Evolutionary conservation across 768 basidiomycete species (phyloP).

Genomic region (Candolleomyces eurysporus): DNA sequence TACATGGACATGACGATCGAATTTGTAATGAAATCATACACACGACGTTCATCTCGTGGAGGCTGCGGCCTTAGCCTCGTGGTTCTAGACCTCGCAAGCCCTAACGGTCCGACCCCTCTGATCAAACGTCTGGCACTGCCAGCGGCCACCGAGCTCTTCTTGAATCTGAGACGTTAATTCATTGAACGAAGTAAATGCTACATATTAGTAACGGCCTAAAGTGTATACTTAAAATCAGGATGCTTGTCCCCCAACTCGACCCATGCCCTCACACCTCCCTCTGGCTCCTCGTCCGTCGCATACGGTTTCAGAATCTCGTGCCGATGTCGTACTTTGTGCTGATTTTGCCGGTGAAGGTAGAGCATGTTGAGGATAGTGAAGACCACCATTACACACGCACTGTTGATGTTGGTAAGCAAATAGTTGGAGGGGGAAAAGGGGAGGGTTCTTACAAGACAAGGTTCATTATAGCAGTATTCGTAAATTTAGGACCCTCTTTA

Average conservation of each 20-base stretch:
- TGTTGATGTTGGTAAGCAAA: background rate
- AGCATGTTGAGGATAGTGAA: constrained; percentile 23
- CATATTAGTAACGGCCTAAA: constrained; percentile 7
- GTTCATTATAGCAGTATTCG: constrained; percentile 35
- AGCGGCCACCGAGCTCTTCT: too few relatives aligned
- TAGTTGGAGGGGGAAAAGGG: background rate
- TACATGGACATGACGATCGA: too few relatives aligned
- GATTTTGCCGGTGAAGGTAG: constrained; percentile 26
- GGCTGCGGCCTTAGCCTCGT: too few relatives aligned
- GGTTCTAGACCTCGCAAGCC: too few relatives aligned
- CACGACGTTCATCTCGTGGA: too few relatives aligned
- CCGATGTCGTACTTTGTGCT: constrained; percentile 20
- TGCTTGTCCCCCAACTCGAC: constrained; percentile 33
- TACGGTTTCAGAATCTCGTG: constrained; percentile 29
- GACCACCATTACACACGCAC: constrained; percentile 17
- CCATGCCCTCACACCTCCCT: constrained; percentile 28
- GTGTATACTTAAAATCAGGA: constrained; percentile 33
- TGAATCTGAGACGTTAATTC: too few relatives aligned
- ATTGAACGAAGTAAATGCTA: too few relatives aligned
- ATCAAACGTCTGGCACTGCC: too few relatives aligned
- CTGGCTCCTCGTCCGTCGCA: constrained; percentile 22
- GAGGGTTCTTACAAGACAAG: constrained; percentile 25
- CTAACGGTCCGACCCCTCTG: too few relatives aligned
- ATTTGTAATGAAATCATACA: too few relatives aligned
- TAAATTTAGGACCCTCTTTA: constrained; percentile 34